Percentiles rank a stretch among this genome's conserved stretches.
Evolutionary conservation across 1,284 basidiomycete genomes (phyloP).

Genomic region (Rugosomyces carneus): DNA sequence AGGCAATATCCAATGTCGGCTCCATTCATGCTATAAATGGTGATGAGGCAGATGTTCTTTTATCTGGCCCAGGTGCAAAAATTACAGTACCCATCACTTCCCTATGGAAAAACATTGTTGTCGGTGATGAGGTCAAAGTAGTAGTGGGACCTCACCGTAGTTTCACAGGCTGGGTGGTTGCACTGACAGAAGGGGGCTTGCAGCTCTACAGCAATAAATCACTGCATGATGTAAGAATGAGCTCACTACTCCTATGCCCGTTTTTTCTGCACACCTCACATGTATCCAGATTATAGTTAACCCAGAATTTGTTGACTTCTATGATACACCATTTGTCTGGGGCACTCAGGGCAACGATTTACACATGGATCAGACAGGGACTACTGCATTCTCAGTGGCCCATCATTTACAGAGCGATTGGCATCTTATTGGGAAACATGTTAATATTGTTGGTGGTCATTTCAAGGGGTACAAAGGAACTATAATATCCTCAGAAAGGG

Average conservation of each 20-base stretch:
- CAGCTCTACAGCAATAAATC: neutral
- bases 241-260: neutral
- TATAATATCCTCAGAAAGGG: neutral
- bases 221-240: neutral
- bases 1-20: neutral
- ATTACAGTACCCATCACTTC: neutral
- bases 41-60: neutral
- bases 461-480: constrained; percentile 4
- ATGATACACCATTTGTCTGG: neutral
- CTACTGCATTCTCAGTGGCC: too few species aligned
- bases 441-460: neutral
- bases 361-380: neutral
- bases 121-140: constrained; percentile 6
- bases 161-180: constrained; percentile 5
- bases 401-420: neutral
- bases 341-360: neutral
- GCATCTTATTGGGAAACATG: constrained; percentile 1
- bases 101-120: neutral
- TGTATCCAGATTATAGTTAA: neutral
- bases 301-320: neutral
- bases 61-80: neutral
- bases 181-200: neutral
- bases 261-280: neutral
- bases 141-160: neutral
- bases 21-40: neutral